Conservation (phyloP, 108 stramenopile genomes). For the Fistulifera solaris region DNA sequence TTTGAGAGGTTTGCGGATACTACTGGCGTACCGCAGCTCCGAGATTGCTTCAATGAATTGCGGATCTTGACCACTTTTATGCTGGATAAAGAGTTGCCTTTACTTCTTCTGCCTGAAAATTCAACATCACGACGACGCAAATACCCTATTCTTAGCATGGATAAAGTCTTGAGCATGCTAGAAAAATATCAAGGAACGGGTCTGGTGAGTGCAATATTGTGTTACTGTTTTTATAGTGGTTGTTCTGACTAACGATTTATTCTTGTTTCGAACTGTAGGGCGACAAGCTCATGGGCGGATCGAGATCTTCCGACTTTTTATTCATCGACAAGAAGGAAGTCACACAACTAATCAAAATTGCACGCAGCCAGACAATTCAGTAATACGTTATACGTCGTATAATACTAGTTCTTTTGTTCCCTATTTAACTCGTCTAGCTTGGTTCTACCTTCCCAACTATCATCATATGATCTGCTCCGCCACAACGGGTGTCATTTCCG, state of each 20-base stretch:
- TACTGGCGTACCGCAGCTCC: constrained; percentile 77
- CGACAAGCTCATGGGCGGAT: constrained; percentile 26
- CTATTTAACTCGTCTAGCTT: too few species aligned
- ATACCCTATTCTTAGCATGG: constrained; percentile 76
- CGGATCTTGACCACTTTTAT: constrained; percentile 65
- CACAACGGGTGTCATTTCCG: constrained; percentile 17
- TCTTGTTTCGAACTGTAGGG: constrained; percentile 1
- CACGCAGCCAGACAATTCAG: constrained; percentile 31
- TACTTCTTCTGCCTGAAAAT: constrained; percentile 63
- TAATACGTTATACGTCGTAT: neutral
- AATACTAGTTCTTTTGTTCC: neutral
- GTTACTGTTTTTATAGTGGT: too few species aligned
- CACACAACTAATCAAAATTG: constrained; percentile 53
- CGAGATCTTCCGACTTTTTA: constrained; percentile 34
- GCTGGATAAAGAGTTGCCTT: constrained; percentile 73
- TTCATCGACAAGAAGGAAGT: constrained; percentile 84
- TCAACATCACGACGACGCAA: constrained; percentile 50
- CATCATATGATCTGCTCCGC: constrained; percentile 31
- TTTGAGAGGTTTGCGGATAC: constrained; percentile 70
- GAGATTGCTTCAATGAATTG: constrained; percentile 80
- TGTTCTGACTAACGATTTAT: too few species aligned
- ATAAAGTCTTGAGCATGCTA: constrained; percentile 57
- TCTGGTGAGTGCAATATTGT: constrained; percentile 7
- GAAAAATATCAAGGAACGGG: constrained; percentile 68
- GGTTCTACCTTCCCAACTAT: neutral